Evolutionary conservation across 345 rosid species (phyloP), one percentile per base, ranked within the genome.

Genomic region (Citrus trifoliata): DNA sequence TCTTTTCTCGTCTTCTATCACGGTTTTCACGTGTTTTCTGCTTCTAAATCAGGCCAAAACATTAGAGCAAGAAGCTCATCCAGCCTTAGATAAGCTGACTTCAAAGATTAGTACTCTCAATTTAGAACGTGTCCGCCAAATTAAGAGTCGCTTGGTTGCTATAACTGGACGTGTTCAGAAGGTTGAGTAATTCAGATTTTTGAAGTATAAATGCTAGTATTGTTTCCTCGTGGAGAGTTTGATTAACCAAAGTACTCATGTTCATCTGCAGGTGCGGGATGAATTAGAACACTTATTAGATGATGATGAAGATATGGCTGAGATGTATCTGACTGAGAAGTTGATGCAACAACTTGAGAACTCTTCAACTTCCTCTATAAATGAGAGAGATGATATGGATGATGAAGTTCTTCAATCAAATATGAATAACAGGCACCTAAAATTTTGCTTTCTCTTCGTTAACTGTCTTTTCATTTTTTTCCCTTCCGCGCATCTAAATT

Each of bases 301-400:
- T 77, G 98, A 93, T 80, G 99, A 92, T 79, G 99, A 91, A 40
- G 99, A 95, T 83, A 95, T 95, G 98, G 97, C 96, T 46, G 98
- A 95, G 90, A 90, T 95, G 99, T 95, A 95, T 87, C 87, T 93
- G 74, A 95, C 98, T 0, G 99, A 88, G 78, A 93, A 95, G 71
- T 69, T 89, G 80, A 80, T 88, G 79, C 92, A 86, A 79, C 88
- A 86, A 83, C 83, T 89, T 78, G 98, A 94, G 76, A 82, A 88
- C 66, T 91, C 95, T 25, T 87, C 97, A 8, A 66, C 82, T 69
- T 82, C 91, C 70, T 89, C 95, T 21, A 81, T 88, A 74, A 82
- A 88, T 80, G 95, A 85, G 79, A 86, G 87, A 78, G 91, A 83
- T 79, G 85, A 78, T 33, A 76, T 83, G 27, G 91, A 83, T 76